A percentile compares a stretch with the other conserved stretches of the same genome.
Conservation (phyloP, 306 rosid species). For the Cucumis sativus region Cucumber_9930_V3 NC_026658.2:23965501-23966000, state of each 20-base stretch:
- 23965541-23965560: not conserved
- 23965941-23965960: conserved; percentile 77
- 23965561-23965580: not conserved
- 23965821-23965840: not conserved
- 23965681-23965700: not conserved
- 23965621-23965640: not conserved
- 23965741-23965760: not conserved
- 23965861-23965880: not conserved
- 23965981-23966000: conserved; percentile 86
- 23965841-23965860: not conserved
- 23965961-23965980: conserved; percentile 65
- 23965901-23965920: conserved; percentile 41
- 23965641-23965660: not conserved
- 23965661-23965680: not conserved
- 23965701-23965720: not conserved
- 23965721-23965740: not conserved
- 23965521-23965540: not conserved
- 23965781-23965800: not conserved
- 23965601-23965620: not conserved
- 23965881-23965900: not conserved
- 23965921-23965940: conserved; percentile 92
- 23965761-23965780: not conserved
- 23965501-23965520: not conserved
- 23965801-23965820: not conserved
- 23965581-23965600: not conserved